These are phyloP conservation scores for Cercospora brassicicola DNA, from an alignment of 2,329 filamentous ascomycete species.

Conservation along the genomic window DNA sequence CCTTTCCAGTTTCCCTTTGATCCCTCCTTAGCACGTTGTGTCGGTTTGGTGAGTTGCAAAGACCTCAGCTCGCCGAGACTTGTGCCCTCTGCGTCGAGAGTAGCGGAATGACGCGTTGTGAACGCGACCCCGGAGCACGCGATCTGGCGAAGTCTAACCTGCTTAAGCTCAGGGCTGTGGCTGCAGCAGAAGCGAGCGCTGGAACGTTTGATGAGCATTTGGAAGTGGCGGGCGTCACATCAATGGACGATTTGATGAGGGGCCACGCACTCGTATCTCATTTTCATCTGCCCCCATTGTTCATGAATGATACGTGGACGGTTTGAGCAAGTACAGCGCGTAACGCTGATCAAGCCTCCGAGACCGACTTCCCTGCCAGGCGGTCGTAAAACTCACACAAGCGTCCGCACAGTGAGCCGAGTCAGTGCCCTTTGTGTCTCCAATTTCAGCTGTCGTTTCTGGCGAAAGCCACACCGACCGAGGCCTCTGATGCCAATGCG, in stretches of 20 bases:
- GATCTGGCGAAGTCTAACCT: constrained; percentile 11
- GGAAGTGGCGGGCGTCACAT: constrained; percentile 10
- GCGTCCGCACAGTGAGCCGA: constrained; percentile 2
- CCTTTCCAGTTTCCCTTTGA: neutral
- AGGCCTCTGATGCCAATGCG: neutral
- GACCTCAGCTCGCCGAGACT: neutral
- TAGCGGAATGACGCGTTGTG: constrained; percentile 10
- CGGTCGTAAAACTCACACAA: constrained; percentile 11
- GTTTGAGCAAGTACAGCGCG: neutral
- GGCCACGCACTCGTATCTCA: neutral
- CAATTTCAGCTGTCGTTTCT: constrained; percentile 1
- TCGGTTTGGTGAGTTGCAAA: neutral
- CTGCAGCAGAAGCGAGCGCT: neutral
- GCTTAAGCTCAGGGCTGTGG: constrained; percentile 18
- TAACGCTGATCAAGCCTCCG: neutral
- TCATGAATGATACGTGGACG: neutral
- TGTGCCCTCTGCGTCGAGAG: neutral
- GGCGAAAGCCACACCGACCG: constrained; percentile 2
- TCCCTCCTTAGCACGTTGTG: neutral
- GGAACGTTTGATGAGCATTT: constrained; percentile 14
- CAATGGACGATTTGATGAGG: constrained; percentile 1
- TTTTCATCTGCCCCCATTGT: neutral
- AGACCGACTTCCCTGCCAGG: constrained; percentile 8
- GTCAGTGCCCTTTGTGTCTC: constrained; percentile 3
- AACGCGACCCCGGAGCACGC: constrained; percentile 16